phyloP scores from a whole-genome alignment of 805 yeast species.

The Suhomyces kilbournensis region DNA sequence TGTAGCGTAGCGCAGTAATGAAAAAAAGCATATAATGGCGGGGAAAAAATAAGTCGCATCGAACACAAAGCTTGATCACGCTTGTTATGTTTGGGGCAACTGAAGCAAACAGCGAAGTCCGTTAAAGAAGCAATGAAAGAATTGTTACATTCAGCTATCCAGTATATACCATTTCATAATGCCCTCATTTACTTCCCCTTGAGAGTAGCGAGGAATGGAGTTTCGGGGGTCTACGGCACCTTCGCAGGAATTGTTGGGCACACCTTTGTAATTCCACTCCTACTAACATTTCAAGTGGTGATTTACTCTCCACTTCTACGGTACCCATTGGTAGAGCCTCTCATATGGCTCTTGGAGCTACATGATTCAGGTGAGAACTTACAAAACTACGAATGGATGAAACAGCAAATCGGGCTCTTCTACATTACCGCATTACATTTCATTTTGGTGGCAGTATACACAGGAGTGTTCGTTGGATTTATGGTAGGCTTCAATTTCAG shows the following conservation, averaged over 20 bases:
- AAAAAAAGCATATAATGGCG: not conserved
- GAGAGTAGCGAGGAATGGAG: not conserved
- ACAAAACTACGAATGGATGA: conserved; percentile 9
- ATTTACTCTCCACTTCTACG: conserved; percentile 11
- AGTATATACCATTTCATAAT: not conserved
- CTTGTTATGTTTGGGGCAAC: not conserved
- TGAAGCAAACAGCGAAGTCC: not conserved
- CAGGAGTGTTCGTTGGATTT: conserved; percentile 10
- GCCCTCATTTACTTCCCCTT: not conserved
- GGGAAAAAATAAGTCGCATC: not conserved
- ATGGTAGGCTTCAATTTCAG: conserved; percentile 6
- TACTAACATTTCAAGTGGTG: conserved; percentile 7
- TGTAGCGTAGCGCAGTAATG: not conserved
- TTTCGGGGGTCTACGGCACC: not conserved
- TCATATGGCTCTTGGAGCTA: conserved; percentile 10
- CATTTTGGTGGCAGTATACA: conserved; percentile 7
- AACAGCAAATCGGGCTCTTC: conserved; percentile 8
- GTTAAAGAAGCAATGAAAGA: not conserved
- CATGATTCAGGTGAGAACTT: conserved; percentile 2
- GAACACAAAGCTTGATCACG: not conserved
- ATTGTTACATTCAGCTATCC: not conserved
- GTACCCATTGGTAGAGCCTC: conserved; percentile 10
- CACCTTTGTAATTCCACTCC: conserved; percentile 7
- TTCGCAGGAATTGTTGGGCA: not conserved
- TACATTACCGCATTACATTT: conserved; percentile 7